Evolutionary conservation across 306 rosid species (phyloP).

Genomic region (Ormosia emarginata): DNA sequence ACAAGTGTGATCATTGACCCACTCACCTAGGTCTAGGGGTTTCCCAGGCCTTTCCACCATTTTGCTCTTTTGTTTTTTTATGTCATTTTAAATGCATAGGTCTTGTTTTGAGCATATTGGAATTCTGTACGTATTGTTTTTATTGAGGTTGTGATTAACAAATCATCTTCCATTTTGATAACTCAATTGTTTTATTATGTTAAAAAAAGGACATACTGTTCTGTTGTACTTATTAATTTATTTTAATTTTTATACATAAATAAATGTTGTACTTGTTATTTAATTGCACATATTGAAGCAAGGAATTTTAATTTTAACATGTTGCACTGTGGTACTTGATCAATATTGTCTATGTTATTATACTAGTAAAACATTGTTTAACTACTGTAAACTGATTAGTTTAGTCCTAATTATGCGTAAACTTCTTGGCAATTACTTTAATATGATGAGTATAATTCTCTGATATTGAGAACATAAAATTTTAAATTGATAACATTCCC

Average conservation of each 20-base stretch:
- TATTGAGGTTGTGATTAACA: not conserved
- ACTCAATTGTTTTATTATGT: not conserved
- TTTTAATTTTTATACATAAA: no score
- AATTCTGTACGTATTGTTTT: not conserved
- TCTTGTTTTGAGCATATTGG: not conserved
- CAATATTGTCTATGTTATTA: not conserved
- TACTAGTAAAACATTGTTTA: not conserved
- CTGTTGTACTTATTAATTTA: not conserved
- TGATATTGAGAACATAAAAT: not conserved
- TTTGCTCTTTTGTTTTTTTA: not conserved
- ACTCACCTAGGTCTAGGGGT: not conserved
- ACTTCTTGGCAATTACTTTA: not conserved
- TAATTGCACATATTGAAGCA: not conserved
- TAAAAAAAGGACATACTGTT: not conserved
- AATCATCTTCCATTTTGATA: not conserved
- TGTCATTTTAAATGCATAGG: not conserved
- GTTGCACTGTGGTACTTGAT: not conserved
- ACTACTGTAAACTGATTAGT: not conserved
- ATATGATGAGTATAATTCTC: not conserved
- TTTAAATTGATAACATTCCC: not conserved
- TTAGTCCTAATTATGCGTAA: not conserved
- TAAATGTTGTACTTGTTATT: not conserved
- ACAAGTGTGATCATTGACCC: constrained; percentile 17
- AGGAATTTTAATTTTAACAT: not conserved
- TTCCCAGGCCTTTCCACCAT: not conserved